Conservation (phyloP, 2,329 filamentous ascomycete species). For the Penicillium sp. region DNA sequence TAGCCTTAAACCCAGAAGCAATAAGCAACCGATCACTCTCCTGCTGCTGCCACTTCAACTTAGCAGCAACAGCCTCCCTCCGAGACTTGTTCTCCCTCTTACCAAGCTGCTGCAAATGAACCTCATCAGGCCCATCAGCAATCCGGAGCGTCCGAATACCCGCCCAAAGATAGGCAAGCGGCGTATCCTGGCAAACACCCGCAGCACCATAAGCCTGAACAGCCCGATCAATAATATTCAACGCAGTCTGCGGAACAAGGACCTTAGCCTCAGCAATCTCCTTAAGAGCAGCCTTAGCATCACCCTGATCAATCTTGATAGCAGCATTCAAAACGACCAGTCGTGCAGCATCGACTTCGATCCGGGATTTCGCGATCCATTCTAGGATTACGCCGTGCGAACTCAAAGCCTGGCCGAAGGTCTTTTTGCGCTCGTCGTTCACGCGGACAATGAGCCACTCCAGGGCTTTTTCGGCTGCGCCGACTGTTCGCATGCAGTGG, state of each 20-base stretch:
- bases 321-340: constrained; percentile 92
- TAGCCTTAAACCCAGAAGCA: constrained; percentile 38
- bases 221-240: constrained; percentile 89
- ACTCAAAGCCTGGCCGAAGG: constrained; percentile 83
- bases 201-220: constrained; percentile 90
- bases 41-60: constrained; percentile 46
- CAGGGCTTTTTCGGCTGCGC: constrained; percentile 83
- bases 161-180: constrained; percentile 81
- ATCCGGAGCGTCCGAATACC: constrained; percentile 78
- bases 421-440: constrained; percentile 87
- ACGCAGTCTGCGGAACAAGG: constrained; percentile 76
- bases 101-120: constrained; percentile 68
- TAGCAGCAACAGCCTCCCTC: constrained; percentile 42
- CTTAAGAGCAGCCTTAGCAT: constrained; percentile 85
- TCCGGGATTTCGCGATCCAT: constrained; percentile 86
- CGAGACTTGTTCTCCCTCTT: constrained; percentile 56
- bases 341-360: constrained; percentile 91
- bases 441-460: constrained; percentile 94
- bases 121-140: constrained; percentile 95
- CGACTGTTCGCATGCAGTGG: constrained; percentile 95
- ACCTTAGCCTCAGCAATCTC: constrained; percentile 97
- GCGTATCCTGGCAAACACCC: constrained; percentile 92
- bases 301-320: constrained; percentile 85
- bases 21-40: constrained; percentile 40
- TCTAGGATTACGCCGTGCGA: constrained; percentile 92